Percentiles rank a stretch among this genome's conserved stretches.
Evolutionary conservation across 1,284 basidiomycete species (phyloP).

Genomic region (Cystobasidium pallidum): DNA sequence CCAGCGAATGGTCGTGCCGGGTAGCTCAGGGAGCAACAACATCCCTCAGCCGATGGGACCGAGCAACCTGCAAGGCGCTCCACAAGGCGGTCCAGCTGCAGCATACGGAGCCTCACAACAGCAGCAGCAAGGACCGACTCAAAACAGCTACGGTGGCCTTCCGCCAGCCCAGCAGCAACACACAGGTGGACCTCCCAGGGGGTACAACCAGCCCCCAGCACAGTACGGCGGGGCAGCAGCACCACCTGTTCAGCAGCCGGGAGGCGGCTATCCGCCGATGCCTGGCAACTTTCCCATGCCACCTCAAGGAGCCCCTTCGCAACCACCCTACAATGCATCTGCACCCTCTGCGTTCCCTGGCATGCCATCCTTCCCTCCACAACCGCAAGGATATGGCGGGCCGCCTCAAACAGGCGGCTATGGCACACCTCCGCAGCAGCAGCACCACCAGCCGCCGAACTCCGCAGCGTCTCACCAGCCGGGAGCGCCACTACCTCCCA

Average conservation of each 20-base stretch:
- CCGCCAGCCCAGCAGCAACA: constrained; percentile 17
- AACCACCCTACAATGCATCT: constrained; percentile 14
- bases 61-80: constrained; percentile 22
- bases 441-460: constrained; percentile 5
- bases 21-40: constrained; percentile 24
- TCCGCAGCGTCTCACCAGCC: constrained; percentile 23
- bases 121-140: constrained; percentile 15
- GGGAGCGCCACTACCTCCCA: constrained; percentile 46
- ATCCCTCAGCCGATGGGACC: constrained; percentile 34
- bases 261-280: constrained; percentile 5
- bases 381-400: constrained; percentile 28
- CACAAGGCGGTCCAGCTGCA: constrained; percentile 24
- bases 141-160: constrained; percentile 5
- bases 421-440: constrained; percentile 46
- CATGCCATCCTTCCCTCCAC: constrained; percentile 7
- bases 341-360: constrained; percentile 16
- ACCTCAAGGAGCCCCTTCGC: constrained; percentile 24
- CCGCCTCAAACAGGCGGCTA: constrained; percentile 20
- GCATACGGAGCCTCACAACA: constrained; percentile 51
- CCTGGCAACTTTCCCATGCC: constrained; percentile 28
- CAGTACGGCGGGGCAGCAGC: background rate
- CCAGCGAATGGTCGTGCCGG: constrained; percentile 60
- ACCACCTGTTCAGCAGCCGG: constrained; percentile 20
- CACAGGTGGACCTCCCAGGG: background rate
- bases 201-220: constrained; percentile 4